Conservation (phyloP, 78 protist species). For the Dictyostelium firmibasis region DNA sequence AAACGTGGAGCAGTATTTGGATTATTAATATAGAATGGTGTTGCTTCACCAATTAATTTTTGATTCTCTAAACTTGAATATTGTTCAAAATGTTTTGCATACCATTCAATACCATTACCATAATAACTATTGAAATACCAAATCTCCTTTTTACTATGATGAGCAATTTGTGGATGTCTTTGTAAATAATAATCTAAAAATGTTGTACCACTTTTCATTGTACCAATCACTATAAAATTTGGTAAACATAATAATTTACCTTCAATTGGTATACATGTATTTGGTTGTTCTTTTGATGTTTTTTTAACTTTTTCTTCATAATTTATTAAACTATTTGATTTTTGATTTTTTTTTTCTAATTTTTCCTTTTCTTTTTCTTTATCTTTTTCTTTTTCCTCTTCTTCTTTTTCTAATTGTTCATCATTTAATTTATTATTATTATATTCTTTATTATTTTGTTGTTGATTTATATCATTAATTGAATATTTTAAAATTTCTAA, state of each 20-base stretch:
- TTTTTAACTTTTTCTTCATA: not conserved
- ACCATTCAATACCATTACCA: constrained; percentile 40
- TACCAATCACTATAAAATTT: constrained; percentile 37
- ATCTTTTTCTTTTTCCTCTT: not conserved
- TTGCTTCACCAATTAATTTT: constrained; percentile 59
- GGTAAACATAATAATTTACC: constrained; percentile 44
- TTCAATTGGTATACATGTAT: constrained; percentile 47
- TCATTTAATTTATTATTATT: not conserved
- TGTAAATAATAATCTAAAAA: constrained; percentile 65
- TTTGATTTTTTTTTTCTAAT: not conserved
- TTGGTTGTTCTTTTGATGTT: not conserved
- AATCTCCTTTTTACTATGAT: constrained; percentile 60
- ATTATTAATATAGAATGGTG: constrained; percentile 64
- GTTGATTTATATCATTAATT: not conserved
- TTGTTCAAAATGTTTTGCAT: constrained; percentile 53
- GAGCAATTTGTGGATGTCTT: constrained; percentile 57
- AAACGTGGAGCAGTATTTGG: constrained; percentile 61
- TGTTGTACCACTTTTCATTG: constrained; percentile 69
- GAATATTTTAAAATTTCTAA: not conserved
- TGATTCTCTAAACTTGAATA: not conserved
- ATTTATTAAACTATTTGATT: not conserved
- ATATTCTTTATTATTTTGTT: not conserved
- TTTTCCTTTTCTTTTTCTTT: not conserved
- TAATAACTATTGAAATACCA: constrained; percentile 68
- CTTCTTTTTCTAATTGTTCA: not conserved